phyloP scores from a whole-genome alignment of 1,139 yeast genomes.

The Yueomyces sp. region DNA sequence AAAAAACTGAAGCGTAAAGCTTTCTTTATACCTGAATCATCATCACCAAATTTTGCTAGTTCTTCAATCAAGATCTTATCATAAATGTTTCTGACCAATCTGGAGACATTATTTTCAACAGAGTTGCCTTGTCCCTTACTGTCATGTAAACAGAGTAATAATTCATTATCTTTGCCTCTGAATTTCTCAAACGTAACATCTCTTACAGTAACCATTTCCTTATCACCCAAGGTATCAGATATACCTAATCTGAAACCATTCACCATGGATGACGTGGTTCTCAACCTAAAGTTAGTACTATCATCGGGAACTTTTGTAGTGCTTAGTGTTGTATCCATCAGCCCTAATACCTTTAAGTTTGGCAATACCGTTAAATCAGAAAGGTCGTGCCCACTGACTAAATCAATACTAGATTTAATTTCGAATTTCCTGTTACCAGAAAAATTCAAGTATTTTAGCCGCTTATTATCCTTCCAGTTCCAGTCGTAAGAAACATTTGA shows the following conservation, averaged over 20 bases:
- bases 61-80: conserved; percentile 51
- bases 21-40: conserved; percentile 35
- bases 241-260: conserved; percentile 79
- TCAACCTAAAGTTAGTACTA: conserved; percentile 64
- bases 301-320: conserved; percentile 84
- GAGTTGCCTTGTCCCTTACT: conserved; percentile 49
- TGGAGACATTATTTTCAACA: conserved; percentile 57
- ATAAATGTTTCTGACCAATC: conserved; percentile 64
- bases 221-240: conserved; percentile 69
- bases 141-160: conserved; percentile 72
- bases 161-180: conserved; percentile 63
- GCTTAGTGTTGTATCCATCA: conserved; percentile 89
- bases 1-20: conserved; percentile 75
- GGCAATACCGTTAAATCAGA: conserved; percentile 70
- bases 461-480: conserved; percentile 87
- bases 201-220: conserved; percentile 56
- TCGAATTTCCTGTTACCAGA: conserved; percentile 89
- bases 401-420: conserved; percentile 38
- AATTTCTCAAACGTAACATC: conserved; percentile 82
- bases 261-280: conserved; percentile 82
- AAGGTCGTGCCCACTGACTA: conserved; percentile 30
- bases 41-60: conserved; percentile 54
- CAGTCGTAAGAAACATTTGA: conserved; percentile 96
- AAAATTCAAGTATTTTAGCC: conserved; percentile 67
- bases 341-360: conserved; percentile 61